Evolutionary conservation across 257 asterid genomes (phyloP), one percentile per base, ranked within the genome.

Genomic region (Fraxinus americana): DNA sequence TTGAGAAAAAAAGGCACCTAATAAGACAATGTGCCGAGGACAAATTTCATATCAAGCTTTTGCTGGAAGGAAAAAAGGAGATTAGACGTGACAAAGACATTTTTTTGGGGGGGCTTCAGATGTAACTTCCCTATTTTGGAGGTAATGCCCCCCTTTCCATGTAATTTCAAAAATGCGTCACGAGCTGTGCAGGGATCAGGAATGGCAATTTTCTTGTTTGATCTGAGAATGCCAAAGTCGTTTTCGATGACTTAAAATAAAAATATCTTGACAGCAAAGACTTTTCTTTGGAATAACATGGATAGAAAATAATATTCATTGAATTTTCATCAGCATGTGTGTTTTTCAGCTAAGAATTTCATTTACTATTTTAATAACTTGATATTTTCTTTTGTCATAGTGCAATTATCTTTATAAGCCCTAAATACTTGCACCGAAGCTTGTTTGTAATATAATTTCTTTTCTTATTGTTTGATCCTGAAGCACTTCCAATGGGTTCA

Each of bases 401-500:
- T 65, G 75, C 74, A 67, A 43, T 34, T 29, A 67, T 69, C 73
- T 73, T 11, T 65, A 69, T 38, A 25, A 30, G 70, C 71, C 72
- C 50, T 66, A 29, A 59, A 69, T 34, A 7, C 17, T 11, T 67
- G 23, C 21, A n/a, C 70, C 23, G 36, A 83, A 54, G 77, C 76
- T 75, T 74, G 68, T 79, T 59, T 41, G 35, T 76, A 36, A 23
- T 36, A 38, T 7, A 71, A 12, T 32, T 34, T 72, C 78, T 35
- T 74, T 57, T 71, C 17, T 50, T 54, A n/a, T 67, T 38, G 16
- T 32, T 48, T 21, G 48, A 17, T 71, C 81, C 59, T 77, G 79
- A 78, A 75, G 77, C 68, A 59, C 79, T 77, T 77, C 30, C 73
- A 54, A 93, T 96, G 98, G 99, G 97, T 86, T 89, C 98, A 74